Evolutionary conservation across 2,329 filamentous ascomycete species (phyloP).

Genomic region (Microsporum canis): DNA sequence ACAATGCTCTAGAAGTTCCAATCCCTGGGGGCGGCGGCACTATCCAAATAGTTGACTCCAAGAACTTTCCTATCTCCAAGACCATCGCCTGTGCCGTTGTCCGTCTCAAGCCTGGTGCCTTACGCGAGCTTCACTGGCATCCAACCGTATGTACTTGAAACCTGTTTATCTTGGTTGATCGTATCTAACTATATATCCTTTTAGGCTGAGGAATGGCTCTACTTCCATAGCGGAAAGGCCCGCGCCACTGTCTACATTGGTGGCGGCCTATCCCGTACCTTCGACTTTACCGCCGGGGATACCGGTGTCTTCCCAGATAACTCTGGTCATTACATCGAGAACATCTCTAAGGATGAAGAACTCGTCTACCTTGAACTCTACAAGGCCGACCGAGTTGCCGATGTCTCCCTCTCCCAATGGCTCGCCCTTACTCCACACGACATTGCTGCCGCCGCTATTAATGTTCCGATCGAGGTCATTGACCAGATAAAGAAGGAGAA

Average conservation of each 20-base stretch:
- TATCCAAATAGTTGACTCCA: slow-evolving; percentile 54
- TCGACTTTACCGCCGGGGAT: slow-evolving; percentile 56
- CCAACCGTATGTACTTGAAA: slow-evolving; percentile 43
- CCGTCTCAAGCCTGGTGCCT: slow-evolving; percentile 49
- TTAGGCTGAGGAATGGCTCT: slow-evolving; percentile 58
- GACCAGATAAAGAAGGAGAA: slow-evolving; percentile 52
- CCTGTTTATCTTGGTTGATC: background rate
- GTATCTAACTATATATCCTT: background rate
- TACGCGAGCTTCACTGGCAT: slow-evolving; percentile 60
- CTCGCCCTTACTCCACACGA: slow-evolving; percentile 54
- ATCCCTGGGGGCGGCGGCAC: slow-evolving; percentile 52
- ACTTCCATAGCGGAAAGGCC: slow-evolving; percentile 53
- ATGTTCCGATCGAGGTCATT: slow-evolving; percentile 47
- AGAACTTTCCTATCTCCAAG: slow-evolving; percentile 54
- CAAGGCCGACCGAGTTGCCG: slow-evolving; percentile 54
- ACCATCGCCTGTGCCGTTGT: slow-evolving; percentile 57
- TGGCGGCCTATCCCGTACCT: slow-evolving; percentile 49
- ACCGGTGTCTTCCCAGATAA: slow-evolving; percentile 59
- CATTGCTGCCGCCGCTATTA: slow-evolving; percentile 50
- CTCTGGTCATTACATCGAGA: slow-evolving; percentile 56
- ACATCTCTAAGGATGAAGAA: slow-evolving; percentile 52
- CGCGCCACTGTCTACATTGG: slow-evolving; percentile 56
- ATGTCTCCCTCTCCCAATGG: slow-evolving; percentile 59
- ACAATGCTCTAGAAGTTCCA: slow-evolving; percentile 44
- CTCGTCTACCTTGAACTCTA: slow-evolving; percentile 60